Base-by-base conservation (phyloP, 441 rosid genomes). In the Cnidoscolus chayamansa region DNA sequence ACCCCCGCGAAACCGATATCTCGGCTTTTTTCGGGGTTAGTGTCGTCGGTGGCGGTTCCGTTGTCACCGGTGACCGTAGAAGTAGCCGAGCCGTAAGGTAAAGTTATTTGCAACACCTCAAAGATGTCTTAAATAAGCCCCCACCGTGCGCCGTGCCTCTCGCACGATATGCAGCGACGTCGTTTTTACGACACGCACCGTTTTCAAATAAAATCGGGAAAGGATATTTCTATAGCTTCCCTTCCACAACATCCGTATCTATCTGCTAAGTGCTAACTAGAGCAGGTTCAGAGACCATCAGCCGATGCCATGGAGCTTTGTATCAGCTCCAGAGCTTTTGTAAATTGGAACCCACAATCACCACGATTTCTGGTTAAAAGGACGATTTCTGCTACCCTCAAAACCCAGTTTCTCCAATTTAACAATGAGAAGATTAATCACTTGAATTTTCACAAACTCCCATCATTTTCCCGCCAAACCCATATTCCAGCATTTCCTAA, bases 301-400 rank as follows among this genome's bases (percentile, higher is more conserved):
- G 67, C 64, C 40, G 5, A 35, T 35, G 40, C 40, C 51, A 88
- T 90, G 98, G 91, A 87, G 89, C 84, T 93, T 40, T 85, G 88
- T 71, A 76, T 80, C 76, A 80, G 79, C 78, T 82, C 88, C 31
- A 51, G 85, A 7, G 72, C 75, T 16, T 55, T 73, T 54, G 78
- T 80, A 20, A 79, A 49, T 78, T 71, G 70, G 47, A 82, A 45
- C 25, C 68, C 65, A 59, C 67, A 69, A 35, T 15, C 16, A 19
- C 73, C 49, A 3, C 49, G 64, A 62, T 30, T 74, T 54, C 72
- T 57, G 32, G 43, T 68, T 63, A 37, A 11, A 37, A 59, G 12
- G 69, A 65, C 79, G 55, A 31, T 40, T 66, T 65, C 77, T 25
- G 32, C 50, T 49, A 67, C 84, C 54, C 62, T 59, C 20, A 69